phyloP scores from a whole-genome alignment of 2,329 filamentous ascomycete genomes.

The Ophiocordyceps sinensis region DNA sequence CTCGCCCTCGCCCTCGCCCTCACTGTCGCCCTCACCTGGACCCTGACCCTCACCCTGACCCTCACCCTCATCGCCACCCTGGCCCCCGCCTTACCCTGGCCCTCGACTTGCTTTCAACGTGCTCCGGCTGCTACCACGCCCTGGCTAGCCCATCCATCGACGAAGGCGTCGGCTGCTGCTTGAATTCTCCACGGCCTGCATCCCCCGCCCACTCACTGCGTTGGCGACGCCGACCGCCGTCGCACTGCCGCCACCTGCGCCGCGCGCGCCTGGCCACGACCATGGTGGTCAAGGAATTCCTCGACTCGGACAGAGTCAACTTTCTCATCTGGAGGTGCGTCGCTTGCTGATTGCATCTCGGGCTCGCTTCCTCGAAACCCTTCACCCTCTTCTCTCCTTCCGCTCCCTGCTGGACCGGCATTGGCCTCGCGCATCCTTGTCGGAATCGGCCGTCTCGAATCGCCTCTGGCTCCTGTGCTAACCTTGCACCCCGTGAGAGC shows the following conservation, averaged over 20 bases:
- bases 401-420: background rate
- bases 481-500: slow-evolving; percentile 1
- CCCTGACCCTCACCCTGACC: no score
- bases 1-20: background rate
- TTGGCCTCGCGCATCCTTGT: background rate
- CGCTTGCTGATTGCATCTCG: slow-evolving; percentile 4
- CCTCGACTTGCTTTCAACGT: background rate
- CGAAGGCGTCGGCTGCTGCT: slow-evolving; percentile 1
- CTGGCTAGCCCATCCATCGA: slow-evolving; percentile 3
- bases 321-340: slow-evolving; percentile 59
- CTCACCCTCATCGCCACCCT: no score
- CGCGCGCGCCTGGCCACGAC: slow-evolving; percentile 12
- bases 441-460: background rate
- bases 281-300: slow-evolving; percentile 43
- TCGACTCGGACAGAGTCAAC: slow-evolving; percentile 55
- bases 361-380: background rate
- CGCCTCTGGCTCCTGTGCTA: background rate
- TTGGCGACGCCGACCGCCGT: slow-evolving; percentile 7
- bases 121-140: background rate
- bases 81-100: background rate
- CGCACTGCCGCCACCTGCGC: slow-evolving; percentile 18
- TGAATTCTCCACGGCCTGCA: background rate
- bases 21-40: background rate
- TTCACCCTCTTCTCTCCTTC: background rate
- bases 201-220: slow-evolving; percentile 2